Evolutionary conservation across 148 eudicot species (phyloP), one percentile per base, ranked within the genome.

Genomic region (Selenicereus undatus): DNA sequence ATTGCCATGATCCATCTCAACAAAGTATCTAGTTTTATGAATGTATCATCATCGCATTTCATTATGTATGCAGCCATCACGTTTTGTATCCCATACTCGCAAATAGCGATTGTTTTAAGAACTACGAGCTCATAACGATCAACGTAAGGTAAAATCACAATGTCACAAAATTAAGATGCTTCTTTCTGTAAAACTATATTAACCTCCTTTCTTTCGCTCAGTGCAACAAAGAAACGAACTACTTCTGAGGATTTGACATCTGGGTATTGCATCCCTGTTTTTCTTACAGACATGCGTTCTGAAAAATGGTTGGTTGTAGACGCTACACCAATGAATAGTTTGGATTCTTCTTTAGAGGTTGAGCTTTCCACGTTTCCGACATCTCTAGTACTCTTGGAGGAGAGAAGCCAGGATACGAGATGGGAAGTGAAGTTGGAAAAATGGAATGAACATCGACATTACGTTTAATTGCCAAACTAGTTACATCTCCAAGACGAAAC

Each of bases 221-320:
- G 72, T 48, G 98, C 99, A 82, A 95, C 99, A 89, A 95, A 95
- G 88, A 95, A 95, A 56, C 98, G 97, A 82, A 82, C 93, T 68
- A 92, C 97, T 85, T 86, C 81, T 74, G 94, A 92, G 71, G 98
- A 87, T 83, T 85, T 92, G 70, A 93, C 84, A 76, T 89, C 88
- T 11, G 86, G 79, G 79, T 91, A 91, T 76, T 93, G 99, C 99
- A 95, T 93, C 99, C 99, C 92, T 32, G 98, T 92, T 88, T 93
- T 95, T 83, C 99, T 89, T 62, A 92, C 89, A 18, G 99, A 95
- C 99, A 95, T 95, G 72, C 99, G 97, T 80, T 95, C 98, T 5
- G 99, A 91, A 88, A 95, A 95, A 83, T 95, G 99, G 87, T 93
- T 95, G 78, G 95, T 89, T 27, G 99, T 97, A 87, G 99, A 95